Conservation (phyloP, 2,329 filamentous ascomycete genomes). For the Didymellaceae sp. region DNA sequence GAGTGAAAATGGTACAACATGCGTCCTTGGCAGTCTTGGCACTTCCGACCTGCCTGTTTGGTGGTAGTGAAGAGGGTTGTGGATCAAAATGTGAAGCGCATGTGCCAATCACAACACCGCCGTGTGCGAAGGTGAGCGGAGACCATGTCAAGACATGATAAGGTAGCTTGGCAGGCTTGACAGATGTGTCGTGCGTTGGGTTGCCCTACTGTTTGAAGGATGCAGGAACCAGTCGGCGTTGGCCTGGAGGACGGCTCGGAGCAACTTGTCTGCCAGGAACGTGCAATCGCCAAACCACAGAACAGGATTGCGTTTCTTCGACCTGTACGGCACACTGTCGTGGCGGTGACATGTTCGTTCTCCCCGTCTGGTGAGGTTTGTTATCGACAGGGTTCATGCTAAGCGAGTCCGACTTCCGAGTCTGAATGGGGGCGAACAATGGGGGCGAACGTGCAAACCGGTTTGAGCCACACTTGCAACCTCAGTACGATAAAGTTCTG, state of each 20-base stretch:
- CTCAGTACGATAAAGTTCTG: no score
- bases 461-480: no score
- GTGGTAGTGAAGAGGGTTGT: conserved; percentile 16
- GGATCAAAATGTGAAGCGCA: conserved; percentile 12
- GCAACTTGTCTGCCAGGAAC: neutral
- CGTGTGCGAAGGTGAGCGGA: conserved; percentile 21
- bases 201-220: conserved; percentile 18
- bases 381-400: no score
- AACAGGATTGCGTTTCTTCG: no score
- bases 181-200: conserved; percentile 19
- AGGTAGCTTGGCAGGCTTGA: conserved; percentile 34
- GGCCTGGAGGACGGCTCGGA: neutral
- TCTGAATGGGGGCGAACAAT: no score
- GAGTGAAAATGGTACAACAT: conserved; percentile 4
- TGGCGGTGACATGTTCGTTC: no score
- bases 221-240: conserved; percentile 13
- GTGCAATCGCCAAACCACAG: neutral
- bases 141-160: conserved; percentile 36
- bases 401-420: no score
- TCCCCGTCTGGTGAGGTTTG: no score
- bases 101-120: conserved; percentile 21
- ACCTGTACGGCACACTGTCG: no score
- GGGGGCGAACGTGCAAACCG: no score
- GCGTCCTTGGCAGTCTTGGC: conserved; percentile 19
- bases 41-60: conserved; percentile 27